Evolutionary conservation across 2,329 filamentous ascomycete genomes (phyloP), one percentile per base, ranked within the genome.

Genomic region (Pseudogymnoascus sp.): DNA sequence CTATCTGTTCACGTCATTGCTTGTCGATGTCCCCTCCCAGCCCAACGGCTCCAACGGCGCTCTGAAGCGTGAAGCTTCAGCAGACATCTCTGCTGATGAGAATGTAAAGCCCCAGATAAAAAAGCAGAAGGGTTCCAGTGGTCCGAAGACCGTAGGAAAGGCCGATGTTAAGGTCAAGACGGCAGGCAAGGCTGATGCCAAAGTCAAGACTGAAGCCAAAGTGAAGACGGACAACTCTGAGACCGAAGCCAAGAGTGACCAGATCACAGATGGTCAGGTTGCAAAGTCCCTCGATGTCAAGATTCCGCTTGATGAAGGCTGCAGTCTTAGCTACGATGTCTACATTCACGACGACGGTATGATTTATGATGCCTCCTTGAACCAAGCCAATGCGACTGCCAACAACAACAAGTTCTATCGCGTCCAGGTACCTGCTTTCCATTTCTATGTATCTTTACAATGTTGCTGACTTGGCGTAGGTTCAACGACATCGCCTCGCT

Each of bases 331-430:
- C 10, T 71, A 68, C 12, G 75, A 16, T 33, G 90, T 95, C 33
- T 86, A 88, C 69, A 82, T 93, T 62, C 87, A 87, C 64, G 74
- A 81, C 1, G 74, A 81, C 39, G 84, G 85, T 19, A 75, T 88
- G 62, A 90, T 93, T 58, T 93, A 84, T 72, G 91, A 95, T 71
- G 90, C 89, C 0, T 86, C 88, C 0, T 78, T 95, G 52, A 94
- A 92, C 68, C 88, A 92, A 72, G 89, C 90, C 10, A 89, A 91
- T 67, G 78, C 89, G 0, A 76, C 78, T 0, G 74, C 80, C 55
- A 94, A 93, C 71, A 89, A 89, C 74, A 93, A 94, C 74, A 94
- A 94, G 68, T 93, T 92, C 72, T 93, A 92, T 70, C 83, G 84
- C 29, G 73, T 92, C 29, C 89, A 93, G 77, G 78, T 90, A 65